Conservation (phyloP, 1,139 yeast species). For the Magnusiomyces suaveolens region DNA sequence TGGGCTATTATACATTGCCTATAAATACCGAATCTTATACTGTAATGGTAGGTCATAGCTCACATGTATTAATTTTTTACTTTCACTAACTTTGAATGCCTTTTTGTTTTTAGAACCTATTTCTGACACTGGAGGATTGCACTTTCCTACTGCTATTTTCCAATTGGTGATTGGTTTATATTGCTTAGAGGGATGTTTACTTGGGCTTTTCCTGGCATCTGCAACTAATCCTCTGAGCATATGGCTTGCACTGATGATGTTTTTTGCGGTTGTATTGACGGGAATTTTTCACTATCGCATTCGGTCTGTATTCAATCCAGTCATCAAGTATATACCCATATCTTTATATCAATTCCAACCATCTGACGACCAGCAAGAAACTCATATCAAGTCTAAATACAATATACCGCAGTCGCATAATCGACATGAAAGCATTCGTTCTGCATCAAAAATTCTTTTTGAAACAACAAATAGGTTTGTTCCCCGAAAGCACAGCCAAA, state of each 20-base stretch:
- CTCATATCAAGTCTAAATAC: not conserved
- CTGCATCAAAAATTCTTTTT: slow-evolving; percentile 2
- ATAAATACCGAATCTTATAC: slow-evolving; percentile 47
- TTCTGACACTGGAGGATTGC: slow-evolving; percentile 61
- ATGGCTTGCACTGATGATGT: slow-evolving; percentile 19
- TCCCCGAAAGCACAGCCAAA: not conserved
- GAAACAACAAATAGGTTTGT: slow-evolving; percentile 2
- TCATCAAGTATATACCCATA: slow-evolving; percentile 14
- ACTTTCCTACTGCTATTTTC: slow-evolving; percentile 64
- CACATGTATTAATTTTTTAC: not conserved
- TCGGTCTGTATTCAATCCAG: slow-evolving; percentile 11
- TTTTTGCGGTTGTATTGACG: slow-evolving; percentile 11
- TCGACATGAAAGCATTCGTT: not conserved
- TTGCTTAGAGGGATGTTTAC: slow-evolving; percentile 64
- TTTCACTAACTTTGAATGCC: slow-evolving; percentile 2
- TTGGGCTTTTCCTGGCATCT: slow-evolving; percentile 64
- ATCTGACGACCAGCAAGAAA: not conserved
- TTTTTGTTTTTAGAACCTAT: slow-evolving; percentile 24
- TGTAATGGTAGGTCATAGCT: slow-evolving; percentile 35
- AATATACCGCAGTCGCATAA: not conserved
- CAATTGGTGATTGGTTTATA: slow-evolving; percentile 74
- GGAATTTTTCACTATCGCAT: slow-evolving; percentile 15
- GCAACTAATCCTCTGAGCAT: slow-evolving; percentile 25
- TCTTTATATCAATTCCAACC: not conserved
- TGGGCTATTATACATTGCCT: slow-evolving; percentile 48